Percentiles rank a stretch among this genome's conserved stretches.
Evolutionary conservation across 305 asterid species (phyloP).

Genomic region (Fraxinus greggii): DNA sequence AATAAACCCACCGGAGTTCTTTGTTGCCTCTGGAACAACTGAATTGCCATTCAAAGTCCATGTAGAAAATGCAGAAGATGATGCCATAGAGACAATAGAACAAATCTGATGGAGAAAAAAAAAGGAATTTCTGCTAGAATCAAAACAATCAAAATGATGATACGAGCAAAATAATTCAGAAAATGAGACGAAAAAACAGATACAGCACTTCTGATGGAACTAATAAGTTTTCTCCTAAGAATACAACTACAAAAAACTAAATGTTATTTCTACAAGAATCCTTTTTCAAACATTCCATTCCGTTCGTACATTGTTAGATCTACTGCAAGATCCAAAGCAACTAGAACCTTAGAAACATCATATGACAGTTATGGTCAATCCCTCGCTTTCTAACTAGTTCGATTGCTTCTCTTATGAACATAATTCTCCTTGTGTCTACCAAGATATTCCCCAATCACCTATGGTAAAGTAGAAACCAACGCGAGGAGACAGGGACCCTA

Average conservation of each 20-base stretch:
- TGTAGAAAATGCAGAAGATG: constrained; percentile 34
- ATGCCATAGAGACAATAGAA: constrained; percentile 40
- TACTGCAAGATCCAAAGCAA: not conserved
- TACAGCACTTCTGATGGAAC: not conserved
- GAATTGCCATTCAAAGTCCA: constrained; percentile 29
- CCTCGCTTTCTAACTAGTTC: not conserved
- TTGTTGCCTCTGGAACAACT: constrained; percentile 27
- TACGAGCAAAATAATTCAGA: not conserved
- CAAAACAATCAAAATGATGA: not conserved
- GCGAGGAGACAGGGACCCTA: not conserved
- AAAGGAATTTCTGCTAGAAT: not conserved
- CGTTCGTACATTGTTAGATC: not conserved
- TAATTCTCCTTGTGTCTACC: not conserved
- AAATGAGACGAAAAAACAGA: not conserved
- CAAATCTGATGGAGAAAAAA: constrained; percentile 1
- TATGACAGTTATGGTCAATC: not conserved
- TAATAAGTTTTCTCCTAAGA: not conserved
- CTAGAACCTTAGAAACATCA: not conserved
- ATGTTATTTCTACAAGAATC: not conserved
- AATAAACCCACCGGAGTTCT: constrained; percentile 16
- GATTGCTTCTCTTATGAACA: not conserved
- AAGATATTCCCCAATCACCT: not conserved
- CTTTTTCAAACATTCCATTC: not conserved
- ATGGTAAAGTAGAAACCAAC: not conserved
- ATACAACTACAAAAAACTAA: not conserved